phyloP scores from a whole-genome alignment of 148 eudicot species.

The Selenicereus undatus region DNA sequence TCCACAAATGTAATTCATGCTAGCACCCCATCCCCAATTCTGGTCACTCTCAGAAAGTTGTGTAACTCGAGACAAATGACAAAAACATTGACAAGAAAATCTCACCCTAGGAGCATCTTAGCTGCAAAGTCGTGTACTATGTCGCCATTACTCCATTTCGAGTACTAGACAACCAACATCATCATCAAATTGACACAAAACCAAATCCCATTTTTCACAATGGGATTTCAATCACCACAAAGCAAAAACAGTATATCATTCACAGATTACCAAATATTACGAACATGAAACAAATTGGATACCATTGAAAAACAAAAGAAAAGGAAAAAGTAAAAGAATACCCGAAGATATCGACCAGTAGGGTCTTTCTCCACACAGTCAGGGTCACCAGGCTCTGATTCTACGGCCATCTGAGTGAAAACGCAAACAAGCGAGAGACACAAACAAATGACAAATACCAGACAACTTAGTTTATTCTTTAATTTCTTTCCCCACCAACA shows the following conservation, averaged over 20 bases:
- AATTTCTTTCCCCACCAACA: not conserved
- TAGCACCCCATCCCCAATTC: too few relatives aligned
- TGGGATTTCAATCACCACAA: too few relatives aligned
- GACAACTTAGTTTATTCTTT: not conserved
- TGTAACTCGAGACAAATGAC: too few relatives aligned
- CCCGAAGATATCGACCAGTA: slow-evolving; percentile 77
- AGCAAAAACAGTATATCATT: not conserved
- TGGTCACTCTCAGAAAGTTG: too few relatives aligned
- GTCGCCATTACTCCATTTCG: not conserved
- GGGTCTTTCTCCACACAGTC: slow-evolving; percentile 65
- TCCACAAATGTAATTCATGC: too few relatives aligned
- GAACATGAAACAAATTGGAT: not conserved
- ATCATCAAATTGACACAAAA: too few relatives aligned
- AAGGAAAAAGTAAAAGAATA: slow-evolving; percentile 10
- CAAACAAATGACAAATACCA: not conserved
- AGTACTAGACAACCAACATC: not conserved
- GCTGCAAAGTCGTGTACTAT: not conserved
- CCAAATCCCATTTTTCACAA: too few relatives aligned
- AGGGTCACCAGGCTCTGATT: slow-evolving; percentile 21
- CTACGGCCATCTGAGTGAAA: slow-evolving; percentile 35
- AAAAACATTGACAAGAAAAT: too few relatives aligned
- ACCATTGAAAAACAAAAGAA: not conserved
- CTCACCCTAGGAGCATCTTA: not conserved
- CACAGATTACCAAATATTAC: not conserved
- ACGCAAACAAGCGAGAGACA: slow-evolving; percentile 11